A percentile compares a stretch with the other conserved stretches of the same genome.
Evolutionary conservation across 768 basidiomycete genomes (phyloP).

Genomic region (Tephrocybe rancida): DNA sequence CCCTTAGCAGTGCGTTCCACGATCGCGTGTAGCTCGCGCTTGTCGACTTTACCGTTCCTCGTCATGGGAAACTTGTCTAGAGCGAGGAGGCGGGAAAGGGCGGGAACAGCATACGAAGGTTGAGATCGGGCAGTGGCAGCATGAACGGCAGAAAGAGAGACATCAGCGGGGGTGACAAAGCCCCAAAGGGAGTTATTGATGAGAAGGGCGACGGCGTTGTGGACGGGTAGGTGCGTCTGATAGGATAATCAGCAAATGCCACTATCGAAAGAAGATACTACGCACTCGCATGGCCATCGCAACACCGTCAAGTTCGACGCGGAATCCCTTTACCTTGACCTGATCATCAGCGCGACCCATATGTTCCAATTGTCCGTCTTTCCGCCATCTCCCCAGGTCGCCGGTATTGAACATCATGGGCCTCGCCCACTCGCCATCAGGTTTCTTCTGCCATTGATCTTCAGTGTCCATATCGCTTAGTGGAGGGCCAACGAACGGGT

Average conservation of each 20-base stretch:
- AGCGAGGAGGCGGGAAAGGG: constrained; percentile 44
- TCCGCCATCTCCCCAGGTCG: constrained; percentile 57
- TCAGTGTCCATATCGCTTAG: constrained; percentile 37
- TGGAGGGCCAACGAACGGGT: constrained; percentile 44
- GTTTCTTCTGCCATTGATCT: constrained; percentile 8
- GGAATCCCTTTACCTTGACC: constrained; percentile 69
- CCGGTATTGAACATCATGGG: constrained; percentile 66
- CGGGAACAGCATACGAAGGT: constrained; percentile 63
- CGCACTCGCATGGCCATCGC: constrained; percentile 59
- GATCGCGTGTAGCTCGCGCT: constrained; percentile 35
- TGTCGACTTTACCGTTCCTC: constrained; percentile 54
- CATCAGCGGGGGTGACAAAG: constrained; percentile 18
- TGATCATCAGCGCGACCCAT: constrained; percentile 65
- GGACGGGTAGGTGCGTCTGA: constrained; percentile 10
- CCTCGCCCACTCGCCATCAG: constrained; percentile 19
- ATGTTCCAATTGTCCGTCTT: constrained; percentile 56
- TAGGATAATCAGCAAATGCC: neutral
- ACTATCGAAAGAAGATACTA: neutral
- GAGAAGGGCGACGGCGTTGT: constrained; percentile 21
- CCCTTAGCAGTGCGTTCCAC: constrained; percentile 8
- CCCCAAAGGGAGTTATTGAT: constrained; percentile 23
- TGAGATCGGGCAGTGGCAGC: constrained; percentile 33
- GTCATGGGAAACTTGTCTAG: constrained; percentile 56
- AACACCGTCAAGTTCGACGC: constrained; percentile 66
- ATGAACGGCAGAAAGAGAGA: constrained; percentile 16